These are phyloP conservation scores for Pseudogymnoascus verrucosus DNA, from an alignment of 2,329 filamentous ascomycete species.

Conservation along the genomic window DNA sequence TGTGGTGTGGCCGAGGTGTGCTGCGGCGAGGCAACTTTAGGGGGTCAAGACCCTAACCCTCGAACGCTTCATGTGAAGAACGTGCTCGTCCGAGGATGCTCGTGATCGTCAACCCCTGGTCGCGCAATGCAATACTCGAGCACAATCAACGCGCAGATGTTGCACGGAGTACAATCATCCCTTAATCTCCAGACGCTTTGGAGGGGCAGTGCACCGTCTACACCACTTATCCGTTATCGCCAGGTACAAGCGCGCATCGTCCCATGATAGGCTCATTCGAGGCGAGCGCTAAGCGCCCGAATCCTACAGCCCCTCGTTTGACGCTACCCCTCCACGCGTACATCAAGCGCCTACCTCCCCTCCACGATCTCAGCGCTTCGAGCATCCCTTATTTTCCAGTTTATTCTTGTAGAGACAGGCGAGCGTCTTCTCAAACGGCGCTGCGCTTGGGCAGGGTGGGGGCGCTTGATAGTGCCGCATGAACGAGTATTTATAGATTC, in stretches of 20 bases:
- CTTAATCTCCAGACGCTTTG: slow-evolving; percentile 1
- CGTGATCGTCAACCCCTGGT: not conserved
- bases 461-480: not conserved
- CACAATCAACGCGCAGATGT: not conserved
- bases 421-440: not conserved
- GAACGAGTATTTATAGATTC: slow-evolving; percentile 6
- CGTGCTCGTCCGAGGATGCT: slow-evolving; percentile 1
- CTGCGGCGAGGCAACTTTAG: not conserved
- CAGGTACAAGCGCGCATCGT: not conserved
- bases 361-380: not conserved
- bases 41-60: slow-evolving; percentile 1
- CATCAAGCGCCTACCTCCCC: not conserved
- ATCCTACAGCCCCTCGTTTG: not conserved
- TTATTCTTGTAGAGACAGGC: not conserved
- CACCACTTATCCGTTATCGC: slow-evolving; percentile 3
- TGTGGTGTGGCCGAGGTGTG: slow-evolving; percentile 1
- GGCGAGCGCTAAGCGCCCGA: not conserved
- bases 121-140: not conserved
- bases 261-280: not conserved
- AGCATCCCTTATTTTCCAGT: not conserved
- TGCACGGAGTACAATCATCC: not conserved
- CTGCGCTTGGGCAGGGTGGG: not conserved
- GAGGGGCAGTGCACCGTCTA: not conserved
- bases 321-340: not conserved
- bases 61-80: not conserved